Conservation (phyloP, 2,329 filamentous ascomycete genomes). For the Aureobasidium sp. region DNA sequence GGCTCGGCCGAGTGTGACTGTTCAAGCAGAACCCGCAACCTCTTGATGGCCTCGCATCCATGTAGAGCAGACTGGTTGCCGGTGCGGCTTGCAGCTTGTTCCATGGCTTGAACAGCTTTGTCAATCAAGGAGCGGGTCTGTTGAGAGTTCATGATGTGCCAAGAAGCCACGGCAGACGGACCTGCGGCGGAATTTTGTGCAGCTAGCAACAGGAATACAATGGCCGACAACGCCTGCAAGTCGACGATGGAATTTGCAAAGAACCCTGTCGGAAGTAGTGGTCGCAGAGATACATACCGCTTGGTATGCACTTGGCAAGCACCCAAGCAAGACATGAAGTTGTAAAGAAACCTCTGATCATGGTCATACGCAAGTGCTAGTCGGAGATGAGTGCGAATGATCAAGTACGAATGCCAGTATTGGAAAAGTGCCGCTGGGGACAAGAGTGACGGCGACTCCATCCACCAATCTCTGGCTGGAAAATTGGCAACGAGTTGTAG, state of each 20-base stretch:
- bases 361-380: not conserved
- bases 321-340: slow-evolving; percentile 3
- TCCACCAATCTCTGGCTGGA: slow-evolving; percentile 20
- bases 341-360: not conserved
- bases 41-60: not conserved
- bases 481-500: slow-evolving; percentile 20
- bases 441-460: not conserved
- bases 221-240: not conserved
- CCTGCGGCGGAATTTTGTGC: not conserved
- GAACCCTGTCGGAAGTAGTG: not conserved
- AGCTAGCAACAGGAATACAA: not conserved
- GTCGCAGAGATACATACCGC: not conserved
- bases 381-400: not conserved
- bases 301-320: not conserved
- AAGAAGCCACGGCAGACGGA: not conserved
- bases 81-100: not conserved
- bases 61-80: not conserved
- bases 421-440: not conserved
- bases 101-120: not conserved
- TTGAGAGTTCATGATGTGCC: not conserved
- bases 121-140: not conserved
- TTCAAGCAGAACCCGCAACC: not conserved
- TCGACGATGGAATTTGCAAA: not conserved
- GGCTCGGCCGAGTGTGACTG: not conserved
- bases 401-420: not conserved